Evolutionary conservation across 2,329 filamentous ascomycete species (phyloP).

Genomic region (Cytospora leucostoma): DNA sequence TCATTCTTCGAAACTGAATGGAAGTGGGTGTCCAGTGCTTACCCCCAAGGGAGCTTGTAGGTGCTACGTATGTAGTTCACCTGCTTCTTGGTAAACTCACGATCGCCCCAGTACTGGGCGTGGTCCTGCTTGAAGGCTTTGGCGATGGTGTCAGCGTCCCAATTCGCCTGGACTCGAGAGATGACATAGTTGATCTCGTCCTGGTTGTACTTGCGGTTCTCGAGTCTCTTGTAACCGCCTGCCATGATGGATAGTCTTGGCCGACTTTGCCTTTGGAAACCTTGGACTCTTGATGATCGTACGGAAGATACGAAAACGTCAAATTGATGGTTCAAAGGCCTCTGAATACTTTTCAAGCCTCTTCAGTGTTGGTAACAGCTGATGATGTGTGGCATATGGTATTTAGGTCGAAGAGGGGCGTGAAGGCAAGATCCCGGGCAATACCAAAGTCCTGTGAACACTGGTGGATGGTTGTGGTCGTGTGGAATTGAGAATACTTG

Average conservation of each 20-base stretch:
- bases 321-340: not conserved
- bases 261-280: not conserved
- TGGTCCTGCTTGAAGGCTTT: constrained; percentile 23
- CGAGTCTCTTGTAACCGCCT: constrained; percentile 14
- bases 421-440: too few species aligned
- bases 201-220: constrained; percentile 23
- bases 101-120: constrained; percentile 10
- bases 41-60: constrained; percentile 20
- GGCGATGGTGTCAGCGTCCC: constrained; percentile 16
- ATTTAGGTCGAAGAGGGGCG: too few species aligned
- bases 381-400: too few species aligned
- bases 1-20: too few species aligned
- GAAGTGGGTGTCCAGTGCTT: not conserved
- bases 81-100: constrained; percentile 22
- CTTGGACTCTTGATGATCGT: not conserved
- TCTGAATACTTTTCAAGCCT: not conserved
- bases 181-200: constrained; percentile 24
- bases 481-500: not conserved
- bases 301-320: not conserved
- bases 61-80: constrained; percentile 21
- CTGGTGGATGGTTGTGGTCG: not conserved
- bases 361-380: not conserved
- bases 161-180: constrained; percentile 9
- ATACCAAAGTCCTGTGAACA: too few species aligned
- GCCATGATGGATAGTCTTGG: not conserved